These are phyloP conservation scores for Astraeus odoratus DNA, from an alignment of 768 basidiomycete genomes.

Conservation along the genomic window DNA sequence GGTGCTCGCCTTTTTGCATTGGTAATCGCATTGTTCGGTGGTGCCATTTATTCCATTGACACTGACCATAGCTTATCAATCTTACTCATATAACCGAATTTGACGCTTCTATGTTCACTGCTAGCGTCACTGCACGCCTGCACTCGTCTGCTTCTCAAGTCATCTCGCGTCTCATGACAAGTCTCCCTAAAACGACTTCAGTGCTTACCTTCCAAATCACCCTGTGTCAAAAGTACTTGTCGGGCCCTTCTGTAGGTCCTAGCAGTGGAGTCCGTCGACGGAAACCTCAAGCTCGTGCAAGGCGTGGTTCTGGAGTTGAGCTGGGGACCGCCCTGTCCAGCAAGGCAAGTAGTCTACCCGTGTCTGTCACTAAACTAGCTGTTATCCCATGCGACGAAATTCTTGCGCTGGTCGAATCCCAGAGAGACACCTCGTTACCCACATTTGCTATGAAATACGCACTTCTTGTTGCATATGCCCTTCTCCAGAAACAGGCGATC, in stretches of 20 bases:
- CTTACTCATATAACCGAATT: constrained; percentile 32
- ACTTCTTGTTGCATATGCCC: constrained; percentile 33
- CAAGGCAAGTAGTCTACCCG: constrained; percentile 9
- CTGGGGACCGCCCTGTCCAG: background rate
- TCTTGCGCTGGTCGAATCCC: constrained; percentile 17
- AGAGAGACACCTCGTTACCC: constrained; percentile 6
- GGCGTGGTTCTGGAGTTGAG: constrained; percentile 14
- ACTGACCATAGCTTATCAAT: constrained; percentile 32
- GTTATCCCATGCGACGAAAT: constrained; percentile 21
- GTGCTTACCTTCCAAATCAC: constrained; percentile 36
- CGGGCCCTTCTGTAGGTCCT: constrained; percentile 13
- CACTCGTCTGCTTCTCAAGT: constrained; percentile 23
- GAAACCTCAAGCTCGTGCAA: constrained; percentile 26
- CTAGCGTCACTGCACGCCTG: constrained; percentile 31
- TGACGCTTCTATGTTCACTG: constrained; percentile 31
- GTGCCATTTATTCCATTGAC: background rate
- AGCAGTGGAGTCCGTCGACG: constrained; percentile 22
- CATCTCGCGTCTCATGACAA: constrained; percentile 30
- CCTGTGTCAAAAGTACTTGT: constrained; percentile 36
- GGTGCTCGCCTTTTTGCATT: constrained; percentile 30
- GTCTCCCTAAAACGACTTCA: constrained; percentile 29
- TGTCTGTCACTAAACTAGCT: constrained; percentile 22
- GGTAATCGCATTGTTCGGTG: constrained; percentile 13
- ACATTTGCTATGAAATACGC: constrained; percentile 29
- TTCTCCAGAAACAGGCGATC: constrained; percentile 25